Percentiles rank a stretch among this genome's conserved stretches.
Conservation (phyloP, 2,329 filamentous ascomycete species). For the Epicoccum nigrum region DNA sequence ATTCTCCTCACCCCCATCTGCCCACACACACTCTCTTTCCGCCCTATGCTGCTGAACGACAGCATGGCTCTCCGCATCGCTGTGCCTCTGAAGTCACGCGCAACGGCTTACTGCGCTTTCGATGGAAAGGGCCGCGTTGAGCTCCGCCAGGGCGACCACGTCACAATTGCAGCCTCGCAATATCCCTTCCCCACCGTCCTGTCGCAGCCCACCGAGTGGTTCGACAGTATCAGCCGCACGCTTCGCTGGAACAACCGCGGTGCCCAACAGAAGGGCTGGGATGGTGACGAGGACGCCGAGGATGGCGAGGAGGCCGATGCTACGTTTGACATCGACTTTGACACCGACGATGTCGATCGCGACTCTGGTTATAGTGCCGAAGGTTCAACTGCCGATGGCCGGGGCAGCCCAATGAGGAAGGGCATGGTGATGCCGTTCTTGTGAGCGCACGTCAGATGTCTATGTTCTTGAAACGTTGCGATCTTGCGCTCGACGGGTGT, state of each 20-base stretch:
- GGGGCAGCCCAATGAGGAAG: constrained; percentile 44
- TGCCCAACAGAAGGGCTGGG: constrained; percentile 87
- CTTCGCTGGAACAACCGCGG: constrained; percentile 94
- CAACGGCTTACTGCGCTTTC: constrained; percentile 95
- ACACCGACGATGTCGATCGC: constrained; percentile 57
- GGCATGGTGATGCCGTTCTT: constrained; percentile 43
- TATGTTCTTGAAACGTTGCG: neutral
- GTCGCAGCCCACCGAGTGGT: constrained; percentile 90
- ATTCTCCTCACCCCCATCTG: constrained; percentile 97
- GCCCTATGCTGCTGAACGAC: constrained; percentile 96
- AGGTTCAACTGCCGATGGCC: constrained; percentile 43
- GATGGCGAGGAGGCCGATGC: constrained; percentile 57
- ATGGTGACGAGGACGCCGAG: constrained; percentile 53
- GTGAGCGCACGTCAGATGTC: constrained; percentile 16
- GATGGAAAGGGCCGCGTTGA: constrained; percentile 97
- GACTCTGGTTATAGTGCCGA: constrained; percentile 51
- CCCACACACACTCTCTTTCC: constrained; percentile 94
- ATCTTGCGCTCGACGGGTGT: constrained; percentile 2
- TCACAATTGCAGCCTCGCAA: constrained; percentile 93
- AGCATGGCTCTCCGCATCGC: constrained; percentile 89
- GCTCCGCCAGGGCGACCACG: constrained; percentile 89
- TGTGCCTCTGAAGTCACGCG: constrained; percentile 82
- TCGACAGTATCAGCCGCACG: constrained; percentile 90
- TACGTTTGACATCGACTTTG: constrained; percentile 95
- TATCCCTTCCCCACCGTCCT: constrained; percentile 98